phyloP scores from a whole-genome alignment of 768 basidiomycete species.

The Termitomyces sp. region DNA sequence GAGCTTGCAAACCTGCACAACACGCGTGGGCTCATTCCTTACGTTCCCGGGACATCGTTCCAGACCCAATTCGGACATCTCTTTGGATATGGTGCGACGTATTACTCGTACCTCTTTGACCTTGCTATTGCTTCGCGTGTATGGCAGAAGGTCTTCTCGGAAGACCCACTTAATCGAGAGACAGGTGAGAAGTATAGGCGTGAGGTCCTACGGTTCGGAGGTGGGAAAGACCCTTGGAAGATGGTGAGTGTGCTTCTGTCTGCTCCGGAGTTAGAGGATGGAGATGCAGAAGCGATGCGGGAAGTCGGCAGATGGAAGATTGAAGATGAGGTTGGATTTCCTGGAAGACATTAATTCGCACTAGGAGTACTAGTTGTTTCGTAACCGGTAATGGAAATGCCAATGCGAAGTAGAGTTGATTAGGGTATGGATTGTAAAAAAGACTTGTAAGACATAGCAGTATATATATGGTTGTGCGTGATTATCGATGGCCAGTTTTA shows the following conservation, averaged over 20 bases:
- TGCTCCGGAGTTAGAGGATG: conserved; percentile 56
- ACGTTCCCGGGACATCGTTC: conserved; percentile 82
- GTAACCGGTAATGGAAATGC: background rate
- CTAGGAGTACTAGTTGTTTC: background rate
- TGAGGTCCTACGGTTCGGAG: conserved; percentile 75
- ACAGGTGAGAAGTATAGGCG: conserved; percentile 78
- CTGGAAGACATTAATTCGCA: conserved; percentile 50
- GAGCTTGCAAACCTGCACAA: conserved; percentile 58
- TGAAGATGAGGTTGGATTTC: conserved; percentile 60
- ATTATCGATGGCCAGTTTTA: too few relatives aligned
- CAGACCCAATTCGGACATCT: conserved; percentile 96
- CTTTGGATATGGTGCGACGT: conserved; percentile 95
- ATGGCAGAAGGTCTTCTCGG: conserved; percentile 70
- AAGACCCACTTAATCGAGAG: conserved; percentile 61
- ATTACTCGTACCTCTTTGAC: conserved; percentile 97
- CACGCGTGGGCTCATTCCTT: conserved; percentile 72
- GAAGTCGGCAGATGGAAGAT: conserved; percentile 88
- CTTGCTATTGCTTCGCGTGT: conserved; percentile 93
- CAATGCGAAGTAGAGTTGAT: background rate
- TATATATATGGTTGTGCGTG: too few relatives aligned
- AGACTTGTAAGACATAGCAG: background rate
- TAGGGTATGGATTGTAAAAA: too few relatives aligned
- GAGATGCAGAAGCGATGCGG: conserved; percentile 81
- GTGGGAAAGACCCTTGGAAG: conserved; percentile 89
- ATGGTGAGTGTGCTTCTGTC: conserved; percentile 76